Conservation (phyloP, 768 basidiomycete genomes). For the Holtermannia corniformis region DNA sequence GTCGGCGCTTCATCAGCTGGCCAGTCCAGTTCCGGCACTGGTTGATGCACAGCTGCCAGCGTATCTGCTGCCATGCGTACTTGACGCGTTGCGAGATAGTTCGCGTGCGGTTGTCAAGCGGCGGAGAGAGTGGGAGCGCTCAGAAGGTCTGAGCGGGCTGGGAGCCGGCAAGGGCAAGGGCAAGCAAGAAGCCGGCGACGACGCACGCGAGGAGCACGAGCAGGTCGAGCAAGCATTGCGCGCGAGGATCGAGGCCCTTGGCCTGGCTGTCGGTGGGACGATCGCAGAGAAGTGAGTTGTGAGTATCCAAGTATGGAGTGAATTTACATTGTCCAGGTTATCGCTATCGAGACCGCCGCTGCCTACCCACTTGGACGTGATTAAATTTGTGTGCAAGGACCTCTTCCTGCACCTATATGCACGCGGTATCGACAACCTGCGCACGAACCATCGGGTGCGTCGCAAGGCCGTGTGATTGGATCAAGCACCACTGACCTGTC, state of each 20-base stretch:
- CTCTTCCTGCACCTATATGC: slow-evolving; percentile 88
- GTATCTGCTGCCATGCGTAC: slow-evolving; percentile 74
- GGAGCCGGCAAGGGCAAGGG: slow-evolving; percentile 35
- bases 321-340: slow-evolving; percentile 47
- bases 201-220: slow-evolving; percentile 60
- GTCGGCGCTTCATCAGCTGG: slow-evolving; percentile 22
- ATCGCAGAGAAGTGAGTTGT: slow-evolving; percentile 66
- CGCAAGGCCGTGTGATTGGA: not conserved
- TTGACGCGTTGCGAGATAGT: slow-evolving; percentile 56
- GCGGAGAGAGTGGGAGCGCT: slow-evolving; percentile 62
- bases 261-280: slow-evolving; percentile 74
- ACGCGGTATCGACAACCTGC: slow-evolving; percentile 88
- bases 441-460: slow-evolving; percentile 83
- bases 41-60: slow-evolving; percentile 33
- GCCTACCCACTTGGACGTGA: slow-evolving; percentile 71
- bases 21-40: slow-evolving; percentile 29
- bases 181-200: slow-evolving; percentile 50
- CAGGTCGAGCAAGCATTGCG: slow-evolving; percentile 67
- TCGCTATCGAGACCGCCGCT: slow-evolving; percentile 67
- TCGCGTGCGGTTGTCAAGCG: slow-evolving; percentile 67
- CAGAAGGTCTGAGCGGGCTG: slow-evolving; percentile 37
- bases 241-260: slow-evolving; percentile 67
- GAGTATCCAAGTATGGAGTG: not conserved
- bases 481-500: slow-evolving; percentile 1
- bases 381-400: slow-evolving; percentile 95